These are phyloP conservation scores for Phialophora verrucosa DNA, from an alignment of 2,329 filamentous ascomycete species.

Conservation along the genomic window DNA sequence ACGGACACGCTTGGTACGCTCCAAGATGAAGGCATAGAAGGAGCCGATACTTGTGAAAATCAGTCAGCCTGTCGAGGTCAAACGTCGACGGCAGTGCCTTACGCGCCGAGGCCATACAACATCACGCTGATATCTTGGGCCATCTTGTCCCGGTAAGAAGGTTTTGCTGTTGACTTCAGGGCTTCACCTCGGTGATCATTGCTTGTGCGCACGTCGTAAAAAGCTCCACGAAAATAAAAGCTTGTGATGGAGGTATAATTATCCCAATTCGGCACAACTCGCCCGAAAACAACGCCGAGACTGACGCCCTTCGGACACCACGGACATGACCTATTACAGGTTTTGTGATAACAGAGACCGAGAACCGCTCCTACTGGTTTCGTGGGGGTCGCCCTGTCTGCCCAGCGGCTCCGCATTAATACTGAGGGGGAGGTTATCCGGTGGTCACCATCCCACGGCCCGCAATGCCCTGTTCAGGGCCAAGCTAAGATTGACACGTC, in stretches of 20 bases:
- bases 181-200: background rate
- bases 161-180: background rate
- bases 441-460: background rate
- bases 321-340: background rate
- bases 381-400: slow-evolving; percentile 5
- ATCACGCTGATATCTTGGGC: slow-evolving; percentile 50
- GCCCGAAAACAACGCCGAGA: slow-evolving; percentile 15
- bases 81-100: slow-evolving; percentile 39
- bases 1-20: slow-evolving; percentile 48
- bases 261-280: background rate
- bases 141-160: slow-evolving; percentile 36
- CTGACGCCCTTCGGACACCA: slow-evolving; percentile 25
- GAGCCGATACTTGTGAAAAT: slow-evolving; percentile 57
- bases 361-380: background rate
- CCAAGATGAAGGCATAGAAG: slow-evolving; percentile 63
- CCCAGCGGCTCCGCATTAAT: background rate
- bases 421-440: background rate
- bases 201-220: background rate
- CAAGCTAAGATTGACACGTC: background rate
- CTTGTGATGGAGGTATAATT: background rate
- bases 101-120: slow-evolving; percentile 62
- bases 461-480: background rate
- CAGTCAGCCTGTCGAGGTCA: background rate
- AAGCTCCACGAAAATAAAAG: background rate
- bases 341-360: background rate